Conservation (phyloP, 2,329 filamentous ascomycete genomes). For the Aspergillus caelatus region DNA sequence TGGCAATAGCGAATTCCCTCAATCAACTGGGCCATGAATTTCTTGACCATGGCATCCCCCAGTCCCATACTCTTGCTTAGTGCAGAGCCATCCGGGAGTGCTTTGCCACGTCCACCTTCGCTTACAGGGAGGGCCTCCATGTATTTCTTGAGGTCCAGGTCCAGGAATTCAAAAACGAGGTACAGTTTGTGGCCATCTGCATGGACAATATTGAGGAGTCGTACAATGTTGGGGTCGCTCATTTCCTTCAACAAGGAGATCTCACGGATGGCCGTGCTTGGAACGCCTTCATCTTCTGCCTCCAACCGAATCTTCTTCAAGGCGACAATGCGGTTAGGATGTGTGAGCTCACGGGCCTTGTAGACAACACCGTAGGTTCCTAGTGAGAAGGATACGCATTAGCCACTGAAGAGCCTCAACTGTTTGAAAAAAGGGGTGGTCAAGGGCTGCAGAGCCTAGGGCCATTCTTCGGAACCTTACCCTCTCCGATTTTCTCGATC, state of each 20-base stretch:
- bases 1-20: conserved; percentile 87
- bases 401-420: not conserved
- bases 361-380: conserved; percentile 95
- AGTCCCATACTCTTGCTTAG: conserved; percentile 69
- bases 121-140: conserved; percentile 87
- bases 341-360: conserved; percentile 84
- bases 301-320: conserved; percentile 95
- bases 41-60: conserved; percentile 80
- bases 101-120: conserved; percentile 82
- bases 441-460: not conserved
- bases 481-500: conserved; percentile 94
- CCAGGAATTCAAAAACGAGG: conserved; percentile 89
- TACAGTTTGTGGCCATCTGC: conserved; percentile 94
- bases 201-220: conserved; percentile 88
- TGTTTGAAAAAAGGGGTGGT: not conserved
- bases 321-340: conserved; percentile 82
- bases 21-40: conserved; percentile 88
- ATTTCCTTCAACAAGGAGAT: conserved; percentile 94
- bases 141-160: conserved; percentile 91
- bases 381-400: conserved; percentile 39
- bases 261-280: conserved; percentile 89
- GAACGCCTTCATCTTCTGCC: conserved; percentile 91
- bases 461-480: conserved; percentile 52
- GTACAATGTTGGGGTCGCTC: conserved; percentile 87
- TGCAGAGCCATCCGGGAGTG: conserved; percentile 76